phyloP scores from a whole-genome alignment of 257 asterid species.

The Salvia splendens region DNA sequence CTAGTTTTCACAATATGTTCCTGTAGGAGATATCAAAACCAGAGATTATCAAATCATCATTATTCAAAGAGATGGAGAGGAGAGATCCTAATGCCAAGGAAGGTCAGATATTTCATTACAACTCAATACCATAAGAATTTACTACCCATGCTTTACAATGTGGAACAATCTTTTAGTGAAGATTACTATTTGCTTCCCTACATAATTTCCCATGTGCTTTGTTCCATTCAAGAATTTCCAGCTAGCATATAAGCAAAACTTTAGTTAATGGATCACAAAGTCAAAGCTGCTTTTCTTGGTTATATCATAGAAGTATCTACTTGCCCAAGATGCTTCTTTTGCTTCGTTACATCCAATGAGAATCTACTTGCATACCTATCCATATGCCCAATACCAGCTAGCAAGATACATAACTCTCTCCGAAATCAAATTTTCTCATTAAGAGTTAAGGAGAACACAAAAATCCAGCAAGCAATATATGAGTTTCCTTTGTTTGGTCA shows the following conservation, averaged over 20 bases:
- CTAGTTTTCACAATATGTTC: constrained; percentile 74
- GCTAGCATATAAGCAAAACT: constrained; percentile 32
- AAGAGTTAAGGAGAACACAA: neutral
- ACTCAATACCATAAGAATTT: constrained; percentile 23
- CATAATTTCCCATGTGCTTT: constrained; percentile 42
- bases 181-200: constrained; percentile 30
- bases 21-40: constrained; percentile 46
- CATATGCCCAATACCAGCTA: constrained; percentile 5
- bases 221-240: constrained; percentile 34
- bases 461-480: neutral
- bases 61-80: neutral
- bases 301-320: constrained; percentile 32
- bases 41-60: constrained; percentile 34
- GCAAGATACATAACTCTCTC: constrained; percentile 7
- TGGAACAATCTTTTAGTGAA: constrained; percentile 39
- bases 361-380: constrained; percentile 18
- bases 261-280: constrained; percentile 25
- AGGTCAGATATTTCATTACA: constrained; percentile 27
- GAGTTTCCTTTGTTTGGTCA: neutral
- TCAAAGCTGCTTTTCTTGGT: constrained; percentile 36
- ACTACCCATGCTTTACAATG: constrained; percentile 23
- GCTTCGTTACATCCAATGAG: constrained; percentile 30
- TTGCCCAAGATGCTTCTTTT: constrained; percentile 22
- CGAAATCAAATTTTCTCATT: neutral
- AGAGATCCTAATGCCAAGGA: neutral